Evolutionary conservation across 495 filamentous ascomycete species (phyloP).

Genomic region (Podospora pseudocomata): DNA sequence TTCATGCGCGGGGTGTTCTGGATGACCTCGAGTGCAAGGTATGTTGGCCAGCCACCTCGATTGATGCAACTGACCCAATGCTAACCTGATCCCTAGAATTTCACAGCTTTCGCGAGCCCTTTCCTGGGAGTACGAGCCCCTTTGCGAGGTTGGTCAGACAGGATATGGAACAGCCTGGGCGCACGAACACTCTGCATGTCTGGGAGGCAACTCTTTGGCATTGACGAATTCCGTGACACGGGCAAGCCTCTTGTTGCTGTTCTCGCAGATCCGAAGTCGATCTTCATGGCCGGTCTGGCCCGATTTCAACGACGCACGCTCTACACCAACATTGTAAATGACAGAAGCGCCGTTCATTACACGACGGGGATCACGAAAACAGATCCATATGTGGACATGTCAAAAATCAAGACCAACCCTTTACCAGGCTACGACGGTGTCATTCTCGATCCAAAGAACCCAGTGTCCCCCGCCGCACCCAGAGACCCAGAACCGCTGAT

Average conservation of each 20-base stretch:
- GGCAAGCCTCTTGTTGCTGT: conserved; percentile 73
- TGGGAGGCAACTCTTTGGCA: conserved; percentile 80
- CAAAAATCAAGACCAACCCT: conserved; percentile 65
- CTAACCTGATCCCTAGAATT: conserved; percentile 59
- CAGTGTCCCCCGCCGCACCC: conserved; percentile 48
- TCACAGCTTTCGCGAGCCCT: conserved; percentile 86
- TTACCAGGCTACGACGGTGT: conserved; percentile 68
- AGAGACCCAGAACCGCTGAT: conserved; percentile 29
- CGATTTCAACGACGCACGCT: conserved; percentile 68
- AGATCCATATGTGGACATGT: conserved; percentile 70
- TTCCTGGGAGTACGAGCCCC: conserved; percentile 85
- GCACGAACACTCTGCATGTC: conserved; percentile 72
- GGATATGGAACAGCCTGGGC: conserved; percentile 78
- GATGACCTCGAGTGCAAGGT: conserved; percentile 74
- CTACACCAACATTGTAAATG: conserved; percentile 84
- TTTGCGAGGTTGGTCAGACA: conserved; percentile 58
- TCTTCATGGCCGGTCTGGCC: conserved; percentile 78
- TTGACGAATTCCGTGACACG: conserved; percentile 80
- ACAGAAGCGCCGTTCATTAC: conserved; percentile 75
- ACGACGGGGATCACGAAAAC: conserved; percentile 69
- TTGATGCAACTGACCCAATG: background rate
- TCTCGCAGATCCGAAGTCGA: conserved; percentile 76
- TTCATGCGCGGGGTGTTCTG: conserved; percentile 75
- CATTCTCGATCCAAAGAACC: conserved; percentile 66
- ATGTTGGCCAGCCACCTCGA: conserved; percentile 20